Evolutionary conservation across 2,329 filamentous ascomycete species (phyloP).

Genomic region (Myriangium duriaei): DNA sequence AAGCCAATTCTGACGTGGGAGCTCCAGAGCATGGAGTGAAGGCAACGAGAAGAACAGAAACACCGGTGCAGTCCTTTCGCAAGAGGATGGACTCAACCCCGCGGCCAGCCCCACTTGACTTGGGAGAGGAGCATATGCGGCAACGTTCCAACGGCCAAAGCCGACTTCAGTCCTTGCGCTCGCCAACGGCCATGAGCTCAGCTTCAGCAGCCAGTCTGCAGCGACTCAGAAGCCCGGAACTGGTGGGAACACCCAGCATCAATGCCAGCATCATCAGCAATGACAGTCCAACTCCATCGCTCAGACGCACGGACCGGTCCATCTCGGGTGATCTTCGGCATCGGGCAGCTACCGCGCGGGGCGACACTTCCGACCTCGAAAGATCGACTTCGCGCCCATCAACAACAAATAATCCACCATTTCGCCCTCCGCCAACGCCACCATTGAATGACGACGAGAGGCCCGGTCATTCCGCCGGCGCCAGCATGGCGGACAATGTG

Average conservation of each 20-base stretch:
- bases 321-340: slow-evolving; percentile 58
- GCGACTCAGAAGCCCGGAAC: slow-evolving; percentile 30
- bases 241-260: slow-evolving; percentile 49
- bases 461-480: slow-evolving; percentile 49
- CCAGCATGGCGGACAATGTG: slow-evolving; percentile 76
- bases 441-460: slow-evolving; percentile 57
- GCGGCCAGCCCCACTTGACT: neutral
- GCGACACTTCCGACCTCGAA: slow-evolving; percentile 32
- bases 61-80: slow-evolving; percentile 25
- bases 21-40: slow-evolving; percentile 29
- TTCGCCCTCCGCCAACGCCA: slow-evolving; percentile 28
- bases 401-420: slow-evolving; percentile 27
- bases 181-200: slow-evolving; percentile 33
- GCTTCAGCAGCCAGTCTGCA: slow-evolving; percentile 29
- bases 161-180: slow-evolving; percentile 21
- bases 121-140: neutral
- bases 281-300: slow-evolving; percentile 50
- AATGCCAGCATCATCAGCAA: slow-evolving; percentile 47
- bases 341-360: slow-evolving; percentile 51
- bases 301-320: slow-evolving; percentile 55
- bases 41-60: slow-evolving; percentile 24
- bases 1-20: slow-evolving; percentile 26
- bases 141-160: slow-evolving; percentile 5
- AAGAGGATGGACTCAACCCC: slow-evolving; percentile 14
- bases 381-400: slow-evolving; percentile 19